A percentile compares a stretch with the other conserved stretches of the same genome.
Conservation (phyloP, 345 rosid species). For the Eucalyptus curtisii region DNA sequence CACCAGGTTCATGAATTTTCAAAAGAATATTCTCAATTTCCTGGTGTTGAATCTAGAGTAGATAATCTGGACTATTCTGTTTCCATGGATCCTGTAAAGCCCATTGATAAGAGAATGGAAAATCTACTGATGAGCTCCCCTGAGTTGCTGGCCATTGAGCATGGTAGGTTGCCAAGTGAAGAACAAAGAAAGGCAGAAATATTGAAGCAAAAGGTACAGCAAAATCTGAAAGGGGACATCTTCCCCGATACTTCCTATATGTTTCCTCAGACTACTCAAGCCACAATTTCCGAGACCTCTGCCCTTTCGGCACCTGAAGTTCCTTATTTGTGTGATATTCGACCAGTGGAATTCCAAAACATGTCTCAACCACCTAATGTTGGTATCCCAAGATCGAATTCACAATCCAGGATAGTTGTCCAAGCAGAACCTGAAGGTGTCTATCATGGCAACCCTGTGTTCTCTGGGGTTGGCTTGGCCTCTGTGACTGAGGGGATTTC, state of each 20-base stretch:
- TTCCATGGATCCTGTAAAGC: conserved; percentile 4
- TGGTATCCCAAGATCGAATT: conserved; percentile 19
- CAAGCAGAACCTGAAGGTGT: conserved; percentile 25
- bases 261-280: conserved; percentile 14
- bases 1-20: conserved; percentile 12
- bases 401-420: conserved; percentile 19
- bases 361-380: conserved; percentile 8
- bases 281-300: neutral
- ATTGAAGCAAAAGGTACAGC: conserved; percentile 16
- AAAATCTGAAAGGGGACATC: conserved; percentile 14
- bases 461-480: conserved; percentile 8
- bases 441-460: conserved; percentile 7
- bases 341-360: conserved; percentile 14
- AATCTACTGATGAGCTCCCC: conserved; percentile 10
- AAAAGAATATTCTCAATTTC: conserved; percentile 16
- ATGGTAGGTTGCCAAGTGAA: conserved; percentile 11
- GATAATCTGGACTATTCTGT: conserved; percentile 6
- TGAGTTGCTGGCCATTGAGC: conserved; percentile 18
- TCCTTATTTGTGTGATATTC: conserved; percentile 8
- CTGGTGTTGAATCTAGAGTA: conserved; percentile 8
- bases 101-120: conserved; percentile 30
- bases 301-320: neutral
- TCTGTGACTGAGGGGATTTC: conserved; percentile 11
- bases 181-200: conserved; percentile 15
- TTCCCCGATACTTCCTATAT: conserved; percentile 12